Base-by-base conservation (phyloP, 768 basidiomycete species). In the Suillus placidus region DNA sequence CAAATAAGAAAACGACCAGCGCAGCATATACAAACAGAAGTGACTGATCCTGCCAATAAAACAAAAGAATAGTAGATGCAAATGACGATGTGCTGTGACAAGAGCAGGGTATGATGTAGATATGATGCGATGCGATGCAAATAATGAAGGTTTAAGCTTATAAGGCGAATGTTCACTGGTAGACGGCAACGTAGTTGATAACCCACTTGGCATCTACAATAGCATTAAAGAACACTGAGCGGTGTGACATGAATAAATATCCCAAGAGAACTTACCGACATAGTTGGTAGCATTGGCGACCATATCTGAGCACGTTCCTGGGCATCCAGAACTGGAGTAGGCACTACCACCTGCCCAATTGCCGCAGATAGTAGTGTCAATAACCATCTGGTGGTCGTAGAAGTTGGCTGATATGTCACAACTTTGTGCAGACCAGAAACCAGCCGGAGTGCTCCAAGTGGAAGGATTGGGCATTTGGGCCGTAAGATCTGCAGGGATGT, bases 261-360 rank as follows among this genome's bases (percentile, higher is more conserved):
- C n/a, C 67, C 66, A 32, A 73, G 60, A 63, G 45, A 63, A n/a
- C 80, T 70, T 69, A 84, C 84, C 65, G 18, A 64, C 69, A 73
- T 86, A 91, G 77, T 88, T 90, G 26, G 71, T 77, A 20, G 87
- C 83, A 71, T 91, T 80, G 20, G 83, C 79, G 51, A 90, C 85
- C 38, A 80, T 80, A 13, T 80, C 68, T 1, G 76, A 73, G 64
- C 86, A 87, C 6, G 81, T 82, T 9, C 82, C 84, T 0, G 78
- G 74, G 56, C 80, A 81, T 4, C 77, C 76, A 37, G 78, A 79
- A 6, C 12, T 67, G 9, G 64, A 12, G 49, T 78, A 78, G 0
- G 73, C 68, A 61, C 30, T 51, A 10, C 16, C 4, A 6, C 65
- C 68, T 12, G 74, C 78, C 77, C 77, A 78, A 30, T 69, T 66